A percentile compares a stretch with the other conserved stretches of the same genome.
These are phyloP conservation scores for Pholiota molesta DNA, from an alignment of 768 basidiomycete species.

Conservation along the genomic window DNA sequence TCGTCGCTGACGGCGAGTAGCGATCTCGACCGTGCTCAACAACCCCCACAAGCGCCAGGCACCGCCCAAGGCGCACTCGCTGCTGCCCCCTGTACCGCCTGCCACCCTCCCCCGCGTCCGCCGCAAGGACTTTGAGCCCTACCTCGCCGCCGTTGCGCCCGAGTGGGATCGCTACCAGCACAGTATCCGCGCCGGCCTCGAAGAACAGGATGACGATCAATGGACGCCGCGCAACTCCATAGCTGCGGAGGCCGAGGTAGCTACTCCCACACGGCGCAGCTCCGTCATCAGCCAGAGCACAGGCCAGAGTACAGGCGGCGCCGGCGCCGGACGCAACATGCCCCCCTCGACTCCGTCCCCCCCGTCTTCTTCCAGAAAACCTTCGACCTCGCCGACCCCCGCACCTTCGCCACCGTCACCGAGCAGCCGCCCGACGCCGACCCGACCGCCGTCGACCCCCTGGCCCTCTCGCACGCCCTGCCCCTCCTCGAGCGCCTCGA, in stretches of 20 bases:
- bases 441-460: constrained; percentile 48
- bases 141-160: constrained; percentile 68
- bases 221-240: constrained; percentile 27
- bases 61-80: constrained; percentile 86
- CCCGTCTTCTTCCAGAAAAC: constrained; percentile 74
- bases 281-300: constrained; percentile 29
- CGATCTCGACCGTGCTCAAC: constrained; percentile 92
- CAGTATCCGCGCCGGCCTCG: constrained; percentile 38
- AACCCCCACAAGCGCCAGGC: constrained; percentile 84
- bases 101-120: constrained; percentile 81
- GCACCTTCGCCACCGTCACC: constrained; percentile 77
- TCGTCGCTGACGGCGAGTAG: constrained; percentile 38
- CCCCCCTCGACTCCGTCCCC: constrained; percentile 81
- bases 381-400: constrained; percentile 84
- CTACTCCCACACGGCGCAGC: constrained; percentile 21
- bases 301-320: constrained; percentile 28
- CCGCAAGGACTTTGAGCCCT: constrained; percentile 83
- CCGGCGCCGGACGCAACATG: constrained; percentile 31
- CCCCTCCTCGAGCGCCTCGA: constrained; percentile 89
- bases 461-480: constrained; percentile 64
- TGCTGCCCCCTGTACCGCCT: constrained; percentile 69
- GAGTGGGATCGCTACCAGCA: constrained; percentile 81
- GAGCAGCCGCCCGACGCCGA: constrained; percentile 47
- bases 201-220: constrained; percentile 41
- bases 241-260: constrained; percentile 15